These are phyloP conservation scores for Beauveria scarabaeidicola DNA, from an alignment of 2,329 filamentous ascomycete genomes.

Conservation along the genomic window DNA sequence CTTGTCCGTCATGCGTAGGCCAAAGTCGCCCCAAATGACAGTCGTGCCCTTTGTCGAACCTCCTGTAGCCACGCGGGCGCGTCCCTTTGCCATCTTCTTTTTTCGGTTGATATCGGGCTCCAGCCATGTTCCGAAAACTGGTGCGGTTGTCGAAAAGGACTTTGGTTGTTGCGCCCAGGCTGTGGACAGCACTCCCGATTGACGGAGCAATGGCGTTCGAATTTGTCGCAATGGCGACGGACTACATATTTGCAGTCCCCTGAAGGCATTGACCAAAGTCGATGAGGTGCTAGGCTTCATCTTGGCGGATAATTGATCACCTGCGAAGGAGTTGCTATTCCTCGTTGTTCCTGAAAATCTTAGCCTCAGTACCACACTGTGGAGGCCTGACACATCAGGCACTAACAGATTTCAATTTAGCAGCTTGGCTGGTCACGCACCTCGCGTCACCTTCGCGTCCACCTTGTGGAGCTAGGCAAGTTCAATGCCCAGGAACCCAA, in stretches of 20 bases:
- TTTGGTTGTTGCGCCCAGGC: slow-evolving; percentile 28
- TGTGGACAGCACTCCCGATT: slow-evolving; percentile 21
- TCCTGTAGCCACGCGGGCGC: slow-evolving; percentile 79
- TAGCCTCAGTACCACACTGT: slow-evolving; percentile 11
- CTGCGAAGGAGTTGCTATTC: slow-evolving; percentile 10
- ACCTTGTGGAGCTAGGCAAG: slow-evolving; percentile 23
- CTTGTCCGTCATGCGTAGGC: slow-evolving; percentile 86
- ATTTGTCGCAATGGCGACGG: slow-evolving; percentile 32
- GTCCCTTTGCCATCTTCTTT: slow-evolving; percentile 85
- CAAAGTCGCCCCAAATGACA: slow-evolving; percentile 93
- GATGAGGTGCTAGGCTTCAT: slow-evolving; percentile 40
- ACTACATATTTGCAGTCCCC: slow-evolving; percentile 37
- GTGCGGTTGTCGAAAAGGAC: slow-evolving; percentile 63
- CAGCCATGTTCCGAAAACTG: slow-evolving; percentile 64
- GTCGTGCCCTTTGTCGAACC: slow-evolving; percentile 90
- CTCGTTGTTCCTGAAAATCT: slow-evolving; percentile 24
- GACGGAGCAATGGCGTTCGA: slow-evolving; percentile 24
- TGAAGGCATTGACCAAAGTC: slow-evolving; percentile 42
- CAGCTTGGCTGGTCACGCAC: slow-evolving; percentile 25
- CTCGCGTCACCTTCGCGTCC: slow-evolving; percentile 39
- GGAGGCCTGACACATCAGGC: slow-evolving; percentile 20
- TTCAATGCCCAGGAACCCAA: slow-evolving; percentile 18
- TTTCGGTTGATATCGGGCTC: slow-evolving; percentile 67
- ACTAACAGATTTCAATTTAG: slow-evolving; percentile 21
- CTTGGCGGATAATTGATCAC: slow-evolving; percentile 18